phyloP scores from a whole-genome alignment of 139 green algal genomes.

The Micractinium conductrix region DNA sequence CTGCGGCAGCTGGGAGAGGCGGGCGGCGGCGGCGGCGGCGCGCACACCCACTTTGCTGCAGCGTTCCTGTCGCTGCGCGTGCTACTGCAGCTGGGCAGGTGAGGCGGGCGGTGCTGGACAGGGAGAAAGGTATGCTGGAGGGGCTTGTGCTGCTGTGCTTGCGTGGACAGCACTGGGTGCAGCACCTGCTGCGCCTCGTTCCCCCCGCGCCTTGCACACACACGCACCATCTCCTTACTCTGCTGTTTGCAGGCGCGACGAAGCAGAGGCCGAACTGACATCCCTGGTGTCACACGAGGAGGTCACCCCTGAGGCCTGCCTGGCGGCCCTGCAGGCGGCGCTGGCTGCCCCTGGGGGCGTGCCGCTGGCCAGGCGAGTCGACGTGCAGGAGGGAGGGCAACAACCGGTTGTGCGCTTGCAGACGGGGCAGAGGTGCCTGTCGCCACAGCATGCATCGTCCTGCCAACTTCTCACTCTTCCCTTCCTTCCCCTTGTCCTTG shows the following conservation, averaged over 20 bases:
- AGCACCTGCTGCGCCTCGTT: not conserved
- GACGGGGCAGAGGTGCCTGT: too few species aligned
- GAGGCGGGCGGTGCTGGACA: too few species aligned
- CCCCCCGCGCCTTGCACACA: too few species aligned
- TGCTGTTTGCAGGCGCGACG: not conserved
- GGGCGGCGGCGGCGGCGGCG: too few species aligned
- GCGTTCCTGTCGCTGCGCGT: constrained; percentile 9
- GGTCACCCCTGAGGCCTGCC: constrained; percentile 22
- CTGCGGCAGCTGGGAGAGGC: not conserved
- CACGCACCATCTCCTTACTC: too few species aligned
- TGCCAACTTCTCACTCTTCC: not conserved
- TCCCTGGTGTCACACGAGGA: constrained; percentile 37
- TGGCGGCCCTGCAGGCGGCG: constrained; percentile 17
- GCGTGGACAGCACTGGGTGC: not conserved
- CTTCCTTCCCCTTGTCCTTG: not conserved
- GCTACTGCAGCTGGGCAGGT: constrained; percentile 26
- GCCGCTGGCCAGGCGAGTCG: not conserved
- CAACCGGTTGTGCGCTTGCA: too few species aligned
- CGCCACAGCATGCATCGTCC: not conserved
- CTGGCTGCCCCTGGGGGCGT: constrained; percentile 17
- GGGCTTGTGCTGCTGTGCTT: not conserved
- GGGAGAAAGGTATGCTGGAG: too few species aligned
- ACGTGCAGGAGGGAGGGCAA: not conserved
- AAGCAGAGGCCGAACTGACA: constrained; percentile 33
- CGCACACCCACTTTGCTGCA: not conserved